Conservation (phyloP, 148 eudicot species). For the Salicornia ramosissima region DNA sequence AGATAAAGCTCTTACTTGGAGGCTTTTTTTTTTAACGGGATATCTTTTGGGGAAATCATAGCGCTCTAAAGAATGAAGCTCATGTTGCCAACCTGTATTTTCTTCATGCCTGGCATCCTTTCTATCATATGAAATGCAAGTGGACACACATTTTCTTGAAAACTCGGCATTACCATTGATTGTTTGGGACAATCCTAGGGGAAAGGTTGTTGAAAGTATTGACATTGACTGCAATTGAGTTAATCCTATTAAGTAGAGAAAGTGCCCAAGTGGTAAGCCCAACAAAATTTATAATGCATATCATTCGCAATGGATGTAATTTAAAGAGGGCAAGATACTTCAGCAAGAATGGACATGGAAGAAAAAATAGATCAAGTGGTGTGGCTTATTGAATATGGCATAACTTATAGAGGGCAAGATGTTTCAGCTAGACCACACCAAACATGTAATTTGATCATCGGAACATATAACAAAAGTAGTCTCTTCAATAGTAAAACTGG, state of each 20-base stretch:
- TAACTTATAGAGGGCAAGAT: neutral
- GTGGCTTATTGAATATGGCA: neutral
- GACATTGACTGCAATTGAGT: constrained; percentile 35
- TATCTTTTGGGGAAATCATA: constrained; percentile 14
- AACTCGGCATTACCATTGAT: constrained; percentile 23
- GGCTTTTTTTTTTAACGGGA: constrained; percentile 22
- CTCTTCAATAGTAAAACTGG: neutral
- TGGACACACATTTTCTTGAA: constrained; percentile 24
- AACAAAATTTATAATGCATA: neutral
- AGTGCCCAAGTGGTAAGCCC: neutral
- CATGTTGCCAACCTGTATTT: constrained; percentile 25
- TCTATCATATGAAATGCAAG: constrained; percentile 19
- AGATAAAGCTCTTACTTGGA: constrained; percentile 38
- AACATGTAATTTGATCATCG: neutral
- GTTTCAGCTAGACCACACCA: neutral
- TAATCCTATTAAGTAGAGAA: constrained; percentile 14
- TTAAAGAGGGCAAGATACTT: neutral
- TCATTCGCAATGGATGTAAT: neutral
- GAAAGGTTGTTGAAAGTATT: constrained; percentile 32
- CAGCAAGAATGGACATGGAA: neutral
- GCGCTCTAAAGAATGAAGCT: constrained; percentile 18
- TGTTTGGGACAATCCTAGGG: constrained; percentile 28
- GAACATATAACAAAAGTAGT: too few species aligned
- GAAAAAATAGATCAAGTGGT: neutral
- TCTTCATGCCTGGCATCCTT: constrained; percentile 25